Base-by-base conservation (phyloP, 2,329 filamentous ascomycete genomes). In the Tolypocladium paradoxum region DNA sequence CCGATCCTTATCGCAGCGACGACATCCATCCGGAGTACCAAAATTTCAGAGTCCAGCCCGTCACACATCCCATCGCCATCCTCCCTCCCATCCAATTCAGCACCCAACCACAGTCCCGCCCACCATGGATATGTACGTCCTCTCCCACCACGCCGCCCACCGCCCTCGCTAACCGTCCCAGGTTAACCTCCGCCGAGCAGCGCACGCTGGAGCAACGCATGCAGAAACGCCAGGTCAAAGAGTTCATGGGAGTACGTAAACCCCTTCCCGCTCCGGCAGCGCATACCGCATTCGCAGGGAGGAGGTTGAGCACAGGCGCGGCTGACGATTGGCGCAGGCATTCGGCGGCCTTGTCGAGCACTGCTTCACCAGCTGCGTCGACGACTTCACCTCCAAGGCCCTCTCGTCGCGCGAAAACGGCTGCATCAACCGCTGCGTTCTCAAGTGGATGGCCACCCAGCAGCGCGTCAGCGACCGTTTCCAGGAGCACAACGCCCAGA, bases 221-320 rank as follows among this genome's bases (percentile, higher is more conserved):
- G 83, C 90, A 97, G 78, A 88, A 88, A 76, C 95, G 93, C 75
- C 93, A 99, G 76, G 89, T 99, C 80, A 96, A 96, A 77, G 92
- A 97, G 70, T 97, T 99, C 70, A 96, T 97, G 86, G 88, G 83
- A 65, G 93, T 97, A 80, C 63, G 89, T 78, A 53, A 20, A n/a
- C 12, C 20, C 12, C 20, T 12, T 43, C 38, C 7, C 14, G 38
- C 22, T 14, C n/a, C n/a, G 9, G n/a, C 37, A 12, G n/a, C 24
- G 16, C 24, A 18, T 27, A 5, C 14, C 40, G 6, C 22, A 8
- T 9, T n/a, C 18, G 2, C 24, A 4, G 16, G 40, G 6, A 6
- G 40, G 7, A 2, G 16, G 8, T 12, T 18, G 0, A 18, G 27
- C 6, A 7, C 16, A 2, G 7, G 3, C 49, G 14, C 35, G 6